Evolutionary conservation across 2,329 filamentous ascomycete genomes (phyloP).

Genomic region (Neonectria coccinea): DNA sequence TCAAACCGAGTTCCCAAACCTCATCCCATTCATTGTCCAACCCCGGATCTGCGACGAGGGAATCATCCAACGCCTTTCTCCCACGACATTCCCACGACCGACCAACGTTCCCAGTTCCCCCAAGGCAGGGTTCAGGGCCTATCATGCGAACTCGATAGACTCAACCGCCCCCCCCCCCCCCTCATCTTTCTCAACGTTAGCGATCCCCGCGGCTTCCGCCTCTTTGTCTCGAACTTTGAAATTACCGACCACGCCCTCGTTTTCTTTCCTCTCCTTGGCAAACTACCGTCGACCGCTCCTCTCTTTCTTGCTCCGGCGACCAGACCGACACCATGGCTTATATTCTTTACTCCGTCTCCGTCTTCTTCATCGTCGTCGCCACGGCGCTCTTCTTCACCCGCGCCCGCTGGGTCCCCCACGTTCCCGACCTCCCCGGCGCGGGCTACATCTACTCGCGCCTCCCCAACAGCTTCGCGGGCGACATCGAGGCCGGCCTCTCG

Average conservation of each 20-base stretch:
- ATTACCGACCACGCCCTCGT: background rate
- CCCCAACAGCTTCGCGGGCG: constrained; percentile 80
- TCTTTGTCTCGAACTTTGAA: constrained; percentile 12
- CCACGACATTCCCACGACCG: background rate
- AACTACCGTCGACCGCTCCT: constrained; percentile 1
- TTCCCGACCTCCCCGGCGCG: constrained; percentile 70
- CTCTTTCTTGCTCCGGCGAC: background rate
- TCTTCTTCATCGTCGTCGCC: constrained; percentile 76
- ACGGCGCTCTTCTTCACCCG: constrained; percentile 87
- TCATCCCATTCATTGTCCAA: constrained; percentile 12
- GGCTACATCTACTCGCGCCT: constrained; percentile 81
- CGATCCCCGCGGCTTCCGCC: constrained; percentile 27
- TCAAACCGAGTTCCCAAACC: constrained; percentile 4
- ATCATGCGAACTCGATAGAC: constrained; percentile 24
- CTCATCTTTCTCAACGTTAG: constrained; percentile 1
- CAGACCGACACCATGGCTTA: constrained; percentile 72
- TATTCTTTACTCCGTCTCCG: constrained; percentile 80
- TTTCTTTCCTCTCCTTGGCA: background rate
- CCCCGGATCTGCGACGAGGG: constrained; percentile 9
- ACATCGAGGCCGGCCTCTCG: constrained; percentile 89
- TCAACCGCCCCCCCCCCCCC: background rate
- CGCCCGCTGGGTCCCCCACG: constrained; percentile 76
- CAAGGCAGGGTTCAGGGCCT: constrained; percentile 1
- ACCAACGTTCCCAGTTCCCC: constrained; percentile 9
- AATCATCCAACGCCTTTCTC: background rate